Evolutionary conservation across 768 basidiomycete genomes (phyloP).

Genomic region (Podaxis sp.): DNA sequence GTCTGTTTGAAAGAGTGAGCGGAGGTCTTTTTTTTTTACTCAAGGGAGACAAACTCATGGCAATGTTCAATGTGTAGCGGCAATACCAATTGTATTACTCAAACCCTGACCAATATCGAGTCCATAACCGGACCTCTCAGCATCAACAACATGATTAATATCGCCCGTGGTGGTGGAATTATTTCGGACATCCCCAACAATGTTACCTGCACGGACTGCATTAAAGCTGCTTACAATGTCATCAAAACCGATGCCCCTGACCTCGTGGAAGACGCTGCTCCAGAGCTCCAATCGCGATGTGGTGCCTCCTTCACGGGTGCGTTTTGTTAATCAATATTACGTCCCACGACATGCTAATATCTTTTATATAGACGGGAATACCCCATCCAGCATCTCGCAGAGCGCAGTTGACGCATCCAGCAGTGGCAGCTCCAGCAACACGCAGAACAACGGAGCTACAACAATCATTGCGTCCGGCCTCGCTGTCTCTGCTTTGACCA

Average conservation of each 20-base stretch:
- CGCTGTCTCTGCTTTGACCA: conserved; percentile 6
- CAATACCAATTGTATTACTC: conserved; percentile 47
- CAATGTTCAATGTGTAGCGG: conserved; percentile 22
- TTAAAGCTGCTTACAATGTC: conserved; percentile 48
- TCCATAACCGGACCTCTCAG: conserved; percentile 30
- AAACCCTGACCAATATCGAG: conserved; percentile 53
- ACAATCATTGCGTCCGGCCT: conserved; percentile 5
- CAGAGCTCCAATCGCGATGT: conserved; percentile 34
- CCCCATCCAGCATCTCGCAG: conserved; percentile 30
- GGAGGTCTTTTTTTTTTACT: background rate
- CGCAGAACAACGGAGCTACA: background rate
- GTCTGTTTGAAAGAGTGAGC: conserved; percentile 66
- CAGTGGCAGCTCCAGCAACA: background rate
- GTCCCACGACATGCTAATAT: background rate
- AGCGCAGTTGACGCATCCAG: conserved; percentile 18
- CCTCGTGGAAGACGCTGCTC: conserved; percentile 22
- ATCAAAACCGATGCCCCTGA: conserved; percentile 31
- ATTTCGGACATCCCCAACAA: conserved; percentile 25
- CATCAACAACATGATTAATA: conserved; percentile 21
- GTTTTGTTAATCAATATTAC: conserved; percentile 15
- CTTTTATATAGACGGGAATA: conserved; percentile 29
- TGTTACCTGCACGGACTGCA: conserved; percentile 49
- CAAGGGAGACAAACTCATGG: background rate
- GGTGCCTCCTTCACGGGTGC: conserved; percentile 51
- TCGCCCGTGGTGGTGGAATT: conserved; percentile 1